Percentiles rank a stretch among this genome's conserved stretches.
phyloP scores from a whole-genome alignment of 768 basidiomycete species.

The Termitomyces sp. region DNA sequence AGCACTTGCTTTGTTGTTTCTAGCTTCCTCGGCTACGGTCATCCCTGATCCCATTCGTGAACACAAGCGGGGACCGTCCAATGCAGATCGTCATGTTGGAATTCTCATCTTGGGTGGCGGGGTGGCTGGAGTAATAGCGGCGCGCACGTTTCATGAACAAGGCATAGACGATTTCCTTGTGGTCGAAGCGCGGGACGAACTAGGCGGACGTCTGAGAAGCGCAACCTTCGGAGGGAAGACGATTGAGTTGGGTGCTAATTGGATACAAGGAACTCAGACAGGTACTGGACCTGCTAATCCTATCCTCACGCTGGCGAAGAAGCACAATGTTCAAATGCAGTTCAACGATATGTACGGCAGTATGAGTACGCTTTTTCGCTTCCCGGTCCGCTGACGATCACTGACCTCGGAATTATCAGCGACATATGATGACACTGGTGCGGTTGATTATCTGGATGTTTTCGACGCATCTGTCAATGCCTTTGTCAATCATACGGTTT shows the following conservation, averaged over 20 bases:
- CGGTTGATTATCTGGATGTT: slow-evolving; percentile 42
- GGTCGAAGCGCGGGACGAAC: slow-evolving; percentile 52
- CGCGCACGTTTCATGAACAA: slow-evolving; percentile 49
- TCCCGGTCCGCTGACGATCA: background rate
- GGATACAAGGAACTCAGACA: slow-evolving; percentile 51
- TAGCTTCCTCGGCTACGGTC: background rate
- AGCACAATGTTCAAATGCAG: slow-evolving; percentile 45
- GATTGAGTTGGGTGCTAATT: slow-evolving; percentile 59
- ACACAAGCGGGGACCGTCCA: background rate
- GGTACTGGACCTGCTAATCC: slow-evolving; percentile 54
- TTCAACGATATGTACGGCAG: slow-evolving; percentile 41
- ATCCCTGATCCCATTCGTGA: background rate
- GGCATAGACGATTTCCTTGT: slow-evolving; percentile 56
- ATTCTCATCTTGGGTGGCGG: slow-evolving; percentile 67
- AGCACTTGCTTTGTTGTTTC: background rate
- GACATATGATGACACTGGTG: slow-evolving; percentile 51
- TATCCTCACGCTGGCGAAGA: slow-evolving; percentile 52
- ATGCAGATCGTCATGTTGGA: slow-evolving; percentile 12
- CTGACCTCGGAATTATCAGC: slow-evolving; percentile 27
- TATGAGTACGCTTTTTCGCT: slow-evolving; percentile 32
- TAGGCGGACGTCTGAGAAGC: slow-evolving; percentile 60
- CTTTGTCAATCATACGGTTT: slow-evolving; percentile 35
- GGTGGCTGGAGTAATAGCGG: slow-evolving; percentile 62
- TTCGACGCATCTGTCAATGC: slow-evolving; percentile 36
- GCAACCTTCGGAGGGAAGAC: slow-evolving; percentile 41